Conservation (phyloP, 2,329 filamentous ascomycete species). For the Aspergillus jensenii region DNA sequence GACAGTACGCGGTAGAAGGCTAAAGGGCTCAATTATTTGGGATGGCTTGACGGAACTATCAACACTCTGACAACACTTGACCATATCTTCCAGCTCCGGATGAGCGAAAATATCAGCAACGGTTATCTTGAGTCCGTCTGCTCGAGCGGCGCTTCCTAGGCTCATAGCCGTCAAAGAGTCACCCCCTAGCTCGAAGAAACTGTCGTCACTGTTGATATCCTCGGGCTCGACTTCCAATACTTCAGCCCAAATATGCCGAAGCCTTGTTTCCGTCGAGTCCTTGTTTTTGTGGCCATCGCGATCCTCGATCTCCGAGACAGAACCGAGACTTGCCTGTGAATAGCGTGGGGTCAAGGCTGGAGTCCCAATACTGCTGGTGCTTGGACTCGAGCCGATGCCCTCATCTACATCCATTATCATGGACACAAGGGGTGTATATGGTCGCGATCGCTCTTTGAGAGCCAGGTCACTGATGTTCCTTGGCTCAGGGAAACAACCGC, state of each 20-base stretch:
- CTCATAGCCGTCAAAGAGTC: conserved; percentile 52
- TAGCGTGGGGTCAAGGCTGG: neutral
- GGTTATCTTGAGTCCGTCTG: conserved; percentile 35
- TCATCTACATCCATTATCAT: neutral
- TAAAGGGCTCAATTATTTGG: conserved; percentile 24
- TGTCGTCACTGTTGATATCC: conserved; percentile 44
- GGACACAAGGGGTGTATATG: too few relatives aligned
- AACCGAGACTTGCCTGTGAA: neutral
- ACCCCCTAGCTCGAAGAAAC: conserved; percentile 49
- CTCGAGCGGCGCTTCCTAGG: conserved; percentile 39
- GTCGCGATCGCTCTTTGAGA: too few relatives aligned
- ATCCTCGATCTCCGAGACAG: neutral
- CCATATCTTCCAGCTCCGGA: conserved; percentile 46
- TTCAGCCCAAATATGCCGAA: conserved; percentile 39
- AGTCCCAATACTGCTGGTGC: neutral
- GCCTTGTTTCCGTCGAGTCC: conserved; percentile 24
- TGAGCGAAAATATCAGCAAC: conserved; percentile 46
- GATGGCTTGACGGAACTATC: neutral
- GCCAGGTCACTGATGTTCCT: conserved; percentile 22
- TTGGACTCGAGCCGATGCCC: neutral
- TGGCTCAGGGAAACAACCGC: conserved; percentile 50
- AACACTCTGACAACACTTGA: conserved; percentile 25
- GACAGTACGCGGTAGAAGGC: conserved; percentile 25
- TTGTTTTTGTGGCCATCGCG: neutral
- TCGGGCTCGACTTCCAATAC: conserved; percentile 38